phyloP scores from a whole-genome alignment of 2,329 filamentous ascomycete species.

The Neonectria sp. region DNA sequence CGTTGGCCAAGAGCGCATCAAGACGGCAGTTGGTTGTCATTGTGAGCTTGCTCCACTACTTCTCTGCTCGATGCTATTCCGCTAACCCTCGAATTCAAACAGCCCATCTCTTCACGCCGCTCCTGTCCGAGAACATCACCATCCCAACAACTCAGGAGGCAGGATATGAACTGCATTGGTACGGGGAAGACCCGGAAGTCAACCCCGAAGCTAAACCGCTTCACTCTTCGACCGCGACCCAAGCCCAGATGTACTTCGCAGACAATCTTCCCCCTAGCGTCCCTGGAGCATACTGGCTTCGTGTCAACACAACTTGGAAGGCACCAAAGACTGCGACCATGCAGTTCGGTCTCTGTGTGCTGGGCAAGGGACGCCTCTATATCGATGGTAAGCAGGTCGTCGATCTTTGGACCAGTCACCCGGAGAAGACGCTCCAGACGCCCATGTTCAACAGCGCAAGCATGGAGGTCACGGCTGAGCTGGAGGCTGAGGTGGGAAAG shows the following conservation, averaged over 20 bases:
- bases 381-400: constrained; percentile 52
- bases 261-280: constrained; percentile 7
- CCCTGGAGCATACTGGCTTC: constrained; percentile 25
- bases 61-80: too few species aligned
- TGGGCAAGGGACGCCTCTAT: constrained; percentile 53
- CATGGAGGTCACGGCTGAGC: constrained; percentile 34
- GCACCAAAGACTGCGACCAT: constrained; percentile 19
- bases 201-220: neutral
- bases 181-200: neutral
- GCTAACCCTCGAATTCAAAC: too few species aligned
- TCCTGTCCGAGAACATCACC: neutral
- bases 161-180: constrained; percentile 12
- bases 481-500: constrained; percentile 16
- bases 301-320: constrained; percentile 32
- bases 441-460: constrained; percentile 52
- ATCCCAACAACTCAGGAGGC: neutral
- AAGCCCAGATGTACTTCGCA: constrained; percentile 23
- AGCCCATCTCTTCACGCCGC: constrained; percentile 10
- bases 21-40: constrained; percentile 8
- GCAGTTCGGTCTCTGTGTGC: constrained; percentile 52
- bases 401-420: constrained; percentile 51
- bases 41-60: too few species aligned
- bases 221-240: constrained; percentile 2
- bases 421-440: constrained; percentile 50
- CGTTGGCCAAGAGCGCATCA: constrained; percentile 28